Evolutionary conservation across 768 basidiomycete genomes (phyloP), one percentile per base, ranked within the genome.

Genomic region (Kwoniella sp.): DNA sequence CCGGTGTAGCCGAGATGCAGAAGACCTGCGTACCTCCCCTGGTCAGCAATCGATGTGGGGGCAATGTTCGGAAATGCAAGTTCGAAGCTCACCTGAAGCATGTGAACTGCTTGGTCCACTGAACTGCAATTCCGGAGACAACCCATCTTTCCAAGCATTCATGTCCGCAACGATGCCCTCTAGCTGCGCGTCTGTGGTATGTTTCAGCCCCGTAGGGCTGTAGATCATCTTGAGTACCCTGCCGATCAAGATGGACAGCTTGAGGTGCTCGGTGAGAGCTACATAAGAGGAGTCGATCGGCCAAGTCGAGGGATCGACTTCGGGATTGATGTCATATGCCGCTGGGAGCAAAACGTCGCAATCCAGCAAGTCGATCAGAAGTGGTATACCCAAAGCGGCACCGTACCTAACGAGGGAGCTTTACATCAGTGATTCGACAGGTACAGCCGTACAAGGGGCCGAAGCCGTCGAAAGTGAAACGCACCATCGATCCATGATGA

Each of bases 361-460:
- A 80, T 99, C 96, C 70, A 90, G 88, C 1, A 98, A 87, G 79
- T 97, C 94, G 67, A 99, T 95, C 90, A 95, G 91, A 78, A 88
- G 90, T 2, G 95, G 95, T 70, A 93, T 91, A 0, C 95, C 95
- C 72, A 93, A 92, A 25, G 91, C 88, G 38, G 93, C 83, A 76
- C 90, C 91, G 60, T 88, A 86, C 91, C 91, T 92, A 52, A 41
- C 30, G 30, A 25, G 48, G 41, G 41, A 9, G 41, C 20, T 4
- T 8, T 29, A 4, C 11, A 26, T 47, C 50, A 48, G 47, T 48
- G 47, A n/a, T 8, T 48, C 23, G 13, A 37, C 13, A 7, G 5
- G 5, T 37, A 13, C 7, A 37, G 34, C 34, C 34, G 7, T 37
- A 7, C 7, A 37, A 37, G 5, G 13, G 34, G 34, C 5, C 5